Conservation (phyloP, 768 basidiomycete genomes). For the Mycena leptocephala region DNA sequence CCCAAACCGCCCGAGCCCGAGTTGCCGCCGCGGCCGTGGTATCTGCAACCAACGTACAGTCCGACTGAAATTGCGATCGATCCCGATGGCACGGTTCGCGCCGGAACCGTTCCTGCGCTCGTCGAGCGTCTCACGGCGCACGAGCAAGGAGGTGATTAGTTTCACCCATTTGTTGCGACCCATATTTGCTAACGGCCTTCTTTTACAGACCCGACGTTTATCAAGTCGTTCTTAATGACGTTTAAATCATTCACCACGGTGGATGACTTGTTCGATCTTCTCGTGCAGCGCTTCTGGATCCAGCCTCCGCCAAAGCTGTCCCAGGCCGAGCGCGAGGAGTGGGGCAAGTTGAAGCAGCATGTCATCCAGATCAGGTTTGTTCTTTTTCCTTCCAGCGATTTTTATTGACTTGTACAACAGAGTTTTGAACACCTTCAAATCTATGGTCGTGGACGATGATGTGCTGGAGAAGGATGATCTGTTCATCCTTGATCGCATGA, state of each 20-base stretch:
- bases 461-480: conserved; percentile 91
- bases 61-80: conserved; percentile 89
- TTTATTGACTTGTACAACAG: conserved; percentile 53
- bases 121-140: conserved; percentile 94
- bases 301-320: conserved; percentile 79
- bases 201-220: conserved; percentile 80
- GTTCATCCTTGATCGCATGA: conserved; percentile 86
- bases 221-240: conserved; percentile 94
- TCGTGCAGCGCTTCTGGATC: conserved; percentile 87
- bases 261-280: conserved; percentile 86
- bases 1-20: conserved; percentile 49
- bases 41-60: conserved; percentile 85
- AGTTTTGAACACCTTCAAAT: conserved; percentile 92
- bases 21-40: conserved; percentile 79
- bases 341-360: conserved; percentile 90
- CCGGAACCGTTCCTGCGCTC: conserved; percentile 88
- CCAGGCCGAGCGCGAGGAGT: conserved; percentile 77
- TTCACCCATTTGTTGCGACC: conserved; percentile 5
- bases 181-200: neutral
- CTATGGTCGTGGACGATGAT: conserved; percentile 90
- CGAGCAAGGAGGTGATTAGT: conserved; percentile 83
- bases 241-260: conserved; percentile 95
- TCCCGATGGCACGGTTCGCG: conserved; percentile 87
- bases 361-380: conserved; percentile 90
- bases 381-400: neutral